These are phyloP conservation scores for Aspergillus pseudotamarii DNA, from an alignment of 2,329 filamentous ascomycete genomes.

Conservation along the genomic window DNA sequence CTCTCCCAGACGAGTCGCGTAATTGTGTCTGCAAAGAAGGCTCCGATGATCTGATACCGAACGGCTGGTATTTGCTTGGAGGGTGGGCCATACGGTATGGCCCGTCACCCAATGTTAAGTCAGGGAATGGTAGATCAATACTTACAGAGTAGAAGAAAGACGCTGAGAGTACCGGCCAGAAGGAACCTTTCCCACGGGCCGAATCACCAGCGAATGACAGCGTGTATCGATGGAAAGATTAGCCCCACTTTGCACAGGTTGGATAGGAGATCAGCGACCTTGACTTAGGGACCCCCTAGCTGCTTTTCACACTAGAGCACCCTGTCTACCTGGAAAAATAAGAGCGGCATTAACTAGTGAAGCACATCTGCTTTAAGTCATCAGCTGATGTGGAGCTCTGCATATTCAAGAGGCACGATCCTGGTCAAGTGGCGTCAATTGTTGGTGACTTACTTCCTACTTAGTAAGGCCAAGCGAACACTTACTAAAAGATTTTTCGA, in stretches of 20 bases:
- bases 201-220: constrained; percentile 19
- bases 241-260: constrained; percentile 5
- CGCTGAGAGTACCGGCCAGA: constrained; percentile 11
- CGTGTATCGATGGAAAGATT: neutral
- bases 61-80: neutral
- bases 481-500: neutral
- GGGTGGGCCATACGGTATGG: neutral
- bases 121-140: constrained; percentile 1
- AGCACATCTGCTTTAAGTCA: neutral
- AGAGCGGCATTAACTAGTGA: neutral
- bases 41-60: neutral
- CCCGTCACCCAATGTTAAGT: neutral
- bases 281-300: neutral
- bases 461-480: neutral
- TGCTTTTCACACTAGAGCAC: neutral
- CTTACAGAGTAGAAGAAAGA: neutral
- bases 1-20: neutral
- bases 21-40: neutral
- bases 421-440: neutral
- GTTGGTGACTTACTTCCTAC: neutral
- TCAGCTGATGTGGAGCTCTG: neutral
- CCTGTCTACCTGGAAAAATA: neutral
- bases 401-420: neutral
- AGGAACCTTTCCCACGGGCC: constrained; percentile 16
- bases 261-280: neutral